Percentiles rank a stretch among this genome's conserved stretches.
Conservation (phyloP, 179 eudicot genomes). For the Heliamphora pulchella region DNA sequence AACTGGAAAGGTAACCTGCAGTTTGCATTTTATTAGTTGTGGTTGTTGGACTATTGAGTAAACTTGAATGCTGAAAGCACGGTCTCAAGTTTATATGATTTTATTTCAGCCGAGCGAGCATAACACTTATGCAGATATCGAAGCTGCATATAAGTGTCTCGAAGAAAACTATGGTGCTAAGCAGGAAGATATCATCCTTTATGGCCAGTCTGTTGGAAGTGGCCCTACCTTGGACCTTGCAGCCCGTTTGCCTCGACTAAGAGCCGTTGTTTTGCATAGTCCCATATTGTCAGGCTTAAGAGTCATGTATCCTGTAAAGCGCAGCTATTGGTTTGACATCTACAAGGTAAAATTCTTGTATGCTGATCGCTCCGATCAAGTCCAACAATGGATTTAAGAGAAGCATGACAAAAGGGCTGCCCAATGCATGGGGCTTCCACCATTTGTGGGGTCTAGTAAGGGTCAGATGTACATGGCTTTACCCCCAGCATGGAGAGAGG, state of each 20-base stretch:
- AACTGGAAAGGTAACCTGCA: slow-evolving; percentile 43
- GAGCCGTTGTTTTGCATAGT: slow-evolving; percentile 86
- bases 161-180: slow-evolving; percentile 77
- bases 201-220: slow-evolving; percentile 98
- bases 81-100: slow-evolving; percentile 4
- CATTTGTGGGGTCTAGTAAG: too few species aligned
- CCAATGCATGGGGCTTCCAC: too few species aligned
- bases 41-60: background rate
- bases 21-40: background rate
- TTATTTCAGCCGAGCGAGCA: slow-evolving; percentile 78
- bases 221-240: slow-evolving; percentile 96
- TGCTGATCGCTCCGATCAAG: background rate
- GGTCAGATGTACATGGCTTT: too few species aligned
- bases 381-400: too few species aligned
- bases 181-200: slow-evolving; percentile 85
- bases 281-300: slow-evolving; percentile 87
- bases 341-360: slow-evolving; percentile 53
- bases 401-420: too few species aligned
- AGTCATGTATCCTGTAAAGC: slow-evolving; percentile 96
- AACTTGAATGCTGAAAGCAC: background rate
- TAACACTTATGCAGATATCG: slow-evolving; percentile 92
- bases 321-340: slow-evolving; percentile 93
- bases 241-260: slow-evolving; percentile 70
- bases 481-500: too few species aligned
- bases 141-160: slow-evolving; percentile 93